A percentile compares a stretch with the other conserved stretches of the same genome.
phyloP scores from a whole-genome alignment of 2,329 filamentous ascomycete genomes.

The Zasmidium citrigriseum region DNA sequence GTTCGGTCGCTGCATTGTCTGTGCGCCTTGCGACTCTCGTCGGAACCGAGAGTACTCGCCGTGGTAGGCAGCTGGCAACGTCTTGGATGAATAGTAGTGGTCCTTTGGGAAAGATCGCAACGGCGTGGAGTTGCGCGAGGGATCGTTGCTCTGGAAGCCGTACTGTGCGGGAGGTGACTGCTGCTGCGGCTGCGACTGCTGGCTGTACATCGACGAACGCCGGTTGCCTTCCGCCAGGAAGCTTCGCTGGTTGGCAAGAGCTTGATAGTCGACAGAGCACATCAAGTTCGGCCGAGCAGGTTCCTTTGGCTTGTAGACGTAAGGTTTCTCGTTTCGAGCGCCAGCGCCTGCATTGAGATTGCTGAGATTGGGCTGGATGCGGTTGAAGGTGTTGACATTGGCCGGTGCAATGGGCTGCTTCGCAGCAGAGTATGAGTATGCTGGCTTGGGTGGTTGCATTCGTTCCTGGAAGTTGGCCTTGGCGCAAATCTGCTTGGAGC shows the following conservation, averaged over 20 bases:
- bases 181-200: conserved; percentile 10
- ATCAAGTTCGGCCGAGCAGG: conserved; percentile 28
- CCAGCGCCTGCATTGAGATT: conserved; percentile 10
- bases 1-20: conserved; percentile 29
- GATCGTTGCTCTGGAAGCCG: conserved; percentile 29
- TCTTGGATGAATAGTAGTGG: conserved; percentile 39
- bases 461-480: conserved; percentile 74
- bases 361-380: conserved; percentile 16
- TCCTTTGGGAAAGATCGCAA: conserved; percentile 37
- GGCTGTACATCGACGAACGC: conserved; percentile 18
- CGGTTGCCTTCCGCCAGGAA: conserved; percentile 29
- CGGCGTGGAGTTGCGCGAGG: conserved; percentile 23
- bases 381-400: conserved; percentile 19
- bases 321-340: conserved; percentile 32
- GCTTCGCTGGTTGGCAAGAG: conserved; percentile 31
- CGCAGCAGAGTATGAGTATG: conserved; percentile 23
- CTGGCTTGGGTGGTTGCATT: conserved; percentile 46
- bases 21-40: conserved; percentile 33
- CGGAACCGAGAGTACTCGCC: conserved; percentile 39
- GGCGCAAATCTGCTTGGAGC: conserved; percentile 61
- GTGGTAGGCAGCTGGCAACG: conserved; percentile 37
- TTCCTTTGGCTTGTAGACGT: conserved; percentile 41
- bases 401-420: conserved; percentile 27
- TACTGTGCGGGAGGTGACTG: conserved; percentile 18
- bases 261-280: conserved; percentile 32